Evolutionary conservation across 257 asterid species (phyloP).

Genomic region (Petunia secreta): DNA sequence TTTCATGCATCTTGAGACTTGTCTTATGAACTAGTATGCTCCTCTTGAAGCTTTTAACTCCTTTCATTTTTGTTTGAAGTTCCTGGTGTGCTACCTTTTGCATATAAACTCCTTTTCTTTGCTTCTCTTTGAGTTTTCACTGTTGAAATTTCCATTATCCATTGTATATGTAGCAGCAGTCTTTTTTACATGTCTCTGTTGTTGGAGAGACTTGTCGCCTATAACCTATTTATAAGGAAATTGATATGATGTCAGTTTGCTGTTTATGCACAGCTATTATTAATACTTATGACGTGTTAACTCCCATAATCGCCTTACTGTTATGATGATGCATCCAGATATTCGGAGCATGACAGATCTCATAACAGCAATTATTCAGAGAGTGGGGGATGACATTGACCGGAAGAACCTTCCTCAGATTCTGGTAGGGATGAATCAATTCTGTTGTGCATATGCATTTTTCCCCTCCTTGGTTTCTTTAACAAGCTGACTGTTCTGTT

Average conservation of each 20-base stretch:
- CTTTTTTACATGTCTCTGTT: not conserved
- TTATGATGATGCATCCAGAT: constrained; percentile 44
- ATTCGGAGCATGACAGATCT: constrained; percentile 68
- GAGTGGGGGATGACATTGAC: constrained; percentile 87
- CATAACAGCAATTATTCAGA: constrained; percentile 78
- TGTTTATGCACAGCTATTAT: not conserved
- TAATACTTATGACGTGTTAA: not conserved
- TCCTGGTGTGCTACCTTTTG: not conserved
- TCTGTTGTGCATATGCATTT: not conserved
- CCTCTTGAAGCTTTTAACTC: not conserved
- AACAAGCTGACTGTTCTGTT: not conserved
- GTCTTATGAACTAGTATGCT: not conserved
- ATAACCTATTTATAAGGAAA: not conserved
- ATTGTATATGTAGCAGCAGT: not conserved
- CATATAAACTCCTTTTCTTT: not conserved
- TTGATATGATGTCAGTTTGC: not conserved
- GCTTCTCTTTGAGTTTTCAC: not conserved
- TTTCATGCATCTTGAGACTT: not conserved
- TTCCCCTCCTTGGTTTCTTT: constrained; percentile 5
- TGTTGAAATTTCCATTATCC: not conserved
- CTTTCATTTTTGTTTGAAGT: not conserved
- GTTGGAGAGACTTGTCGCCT: not conserved
- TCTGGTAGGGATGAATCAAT: constrained; percentile 49
- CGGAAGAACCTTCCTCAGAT: constrained; percentile 83
- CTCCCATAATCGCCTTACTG: not conserved